Conservation (phyloP, 2,329 filamentous ascomycete genomes). For the Fusarium pininemorale region DNA sequence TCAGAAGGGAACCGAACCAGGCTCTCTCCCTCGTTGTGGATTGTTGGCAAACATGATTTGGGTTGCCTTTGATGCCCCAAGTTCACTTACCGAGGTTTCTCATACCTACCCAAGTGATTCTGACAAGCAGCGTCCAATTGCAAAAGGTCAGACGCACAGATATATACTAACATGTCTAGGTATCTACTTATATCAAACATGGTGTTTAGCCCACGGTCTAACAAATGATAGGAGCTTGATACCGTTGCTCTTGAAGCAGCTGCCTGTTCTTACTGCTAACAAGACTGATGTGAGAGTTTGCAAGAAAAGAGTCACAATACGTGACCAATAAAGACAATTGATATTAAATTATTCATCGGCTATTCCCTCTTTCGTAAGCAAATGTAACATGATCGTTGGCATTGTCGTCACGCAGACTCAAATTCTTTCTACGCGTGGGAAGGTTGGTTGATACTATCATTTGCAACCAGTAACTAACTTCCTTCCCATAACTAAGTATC, state of each 20-base stretch:
- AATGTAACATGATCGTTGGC: background rate
- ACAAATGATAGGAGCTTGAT: background rate
- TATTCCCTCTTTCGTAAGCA: background rate
- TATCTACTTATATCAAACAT: background rate
- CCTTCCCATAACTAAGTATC: background rate
- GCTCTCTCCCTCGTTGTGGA: too few relatives aligned
- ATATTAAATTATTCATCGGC: background rate
- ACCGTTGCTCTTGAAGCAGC: background rate
- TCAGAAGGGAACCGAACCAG: too few relatives aligned
- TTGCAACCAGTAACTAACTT: background rate
- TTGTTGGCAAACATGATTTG: too few relatives aligned
- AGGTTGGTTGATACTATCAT: background rate
- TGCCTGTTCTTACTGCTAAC: slow-evolving; percentile 3
- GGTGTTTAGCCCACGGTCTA: background rate
- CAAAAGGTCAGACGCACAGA: background rate
- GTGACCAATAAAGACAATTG: background rate
- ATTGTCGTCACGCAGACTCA: background rate
- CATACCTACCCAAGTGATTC: background rate
- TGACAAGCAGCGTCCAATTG: background rate
- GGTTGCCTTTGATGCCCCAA: background rate
- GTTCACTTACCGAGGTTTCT: background rate
- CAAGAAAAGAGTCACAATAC: background rate
- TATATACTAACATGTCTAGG: background rate
- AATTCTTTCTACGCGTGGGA: background rate
- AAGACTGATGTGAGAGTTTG: background rate